Conservation (phyloP, 371 early-diverging fungal genomes). For the Haplosporangium sp. region DNA sequence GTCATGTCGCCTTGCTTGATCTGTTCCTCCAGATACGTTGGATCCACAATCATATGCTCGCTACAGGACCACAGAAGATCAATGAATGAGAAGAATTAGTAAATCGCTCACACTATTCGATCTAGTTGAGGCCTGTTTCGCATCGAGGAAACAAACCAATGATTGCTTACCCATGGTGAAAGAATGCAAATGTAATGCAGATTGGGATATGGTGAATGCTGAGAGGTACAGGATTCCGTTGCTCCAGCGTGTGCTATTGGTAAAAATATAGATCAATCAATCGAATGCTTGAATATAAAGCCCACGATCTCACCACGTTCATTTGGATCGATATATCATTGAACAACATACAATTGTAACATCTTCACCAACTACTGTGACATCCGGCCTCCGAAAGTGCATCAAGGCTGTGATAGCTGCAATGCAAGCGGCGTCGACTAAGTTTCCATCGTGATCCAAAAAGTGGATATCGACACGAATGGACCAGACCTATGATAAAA, state of each 20-base stretch:
- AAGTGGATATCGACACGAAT: conserved; percentile 92
- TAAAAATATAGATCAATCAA: neutral
- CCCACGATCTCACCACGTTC: neutral
- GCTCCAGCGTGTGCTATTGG: conserved; percentile 81
- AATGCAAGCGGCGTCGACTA: conserved; percentile 91
- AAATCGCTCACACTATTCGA: too few species aligned
- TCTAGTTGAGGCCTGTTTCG: neutral
- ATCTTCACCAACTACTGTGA: conserved; percentile 90
- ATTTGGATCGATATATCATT: too few species aligned
- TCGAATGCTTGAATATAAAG: neutral
- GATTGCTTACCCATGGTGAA: conserved; percentile 78
- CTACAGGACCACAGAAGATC: conserved; percentile 50
- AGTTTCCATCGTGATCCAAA: conserved; percentile 93
- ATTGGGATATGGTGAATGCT: conserved; percentile 95
- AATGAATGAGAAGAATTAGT: neutral
- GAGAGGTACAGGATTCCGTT: conserved; percentile 92
- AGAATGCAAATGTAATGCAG: conserved; percentile 91
- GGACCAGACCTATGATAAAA: conserved; percentile 80
- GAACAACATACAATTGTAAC: conserved; percentile 82
- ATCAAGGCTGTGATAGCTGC: conserved; percentile 91
- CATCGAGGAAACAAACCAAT: conserved; percentile 3
- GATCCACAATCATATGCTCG: conserved; percentile 85
- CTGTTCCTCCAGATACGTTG: conserved; percentile 87
- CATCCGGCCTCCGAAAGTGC: conserved; percentile 94
- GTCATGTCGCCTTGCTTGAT: conserved; percentile 85